phyloP scores from a whole-genome alignment of 495 filamentous ascomycete species.

The Jackrogersella minutella region DNA sequence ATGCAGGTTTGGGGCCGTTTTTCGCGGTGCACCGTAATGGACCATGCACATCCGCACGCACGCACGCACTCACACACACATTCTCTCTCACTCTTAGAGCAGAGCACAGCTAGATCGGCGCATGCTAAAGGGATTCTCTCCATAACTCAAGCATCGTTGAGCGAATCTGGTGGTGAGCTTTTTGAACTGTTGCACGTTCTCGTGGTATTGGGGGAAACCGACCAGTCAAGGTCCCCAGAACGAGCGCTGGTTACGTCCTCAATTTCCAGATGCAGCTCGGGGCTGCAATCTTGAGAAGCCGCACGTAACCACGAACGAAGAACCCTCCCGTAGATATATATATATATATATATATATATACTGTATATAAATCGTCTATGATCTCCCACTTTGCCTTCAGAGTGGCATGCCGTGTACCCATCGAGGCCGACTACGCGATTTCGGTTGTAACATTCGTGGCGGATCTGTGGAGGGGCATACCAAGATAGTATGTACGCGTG shows the following conservation, averaged over 20 bases:
- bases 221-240: conserved; percentile 31
- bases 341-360: no score
- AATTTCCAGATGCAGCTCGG: conserved; percentile 40
- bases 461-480: conserved; percentile 22
- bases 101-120: conserved; percentile 34
- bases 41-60: conserved; percentile 22
- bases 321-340: conserved; percentile 16
- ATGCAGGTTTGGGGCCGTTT: conserved; percentile 36
- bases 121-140: conserved; percentile 12
- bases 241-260: conserved; percentile 38
- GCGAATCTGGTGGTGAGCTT: conserved; percentile 21
- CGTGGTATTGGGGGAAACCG: conserved; percentile 36
- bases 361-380: no score
- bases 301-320: conserved; percentile 37
- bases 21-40: conserved; percentile 35
- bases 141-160: conserved; percentile 15
- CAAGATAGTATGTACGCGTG: conserved; percentile 5
- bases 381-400: neutral
- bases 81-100: neutral
- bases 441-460: conserved; percentile 30
- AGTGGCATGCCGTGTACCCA: conserved; percentile 13
- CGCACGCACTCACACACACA: conserved; percentile 16
- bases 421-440: conserved; percentile 21
- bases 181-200: conserved; percentile 28
- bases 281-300: conserved; percentile 40